phyloP scores from a whole-genome alignment of 495 filamentous ascomycete species.

The Acidomyces sp. region DNA sequence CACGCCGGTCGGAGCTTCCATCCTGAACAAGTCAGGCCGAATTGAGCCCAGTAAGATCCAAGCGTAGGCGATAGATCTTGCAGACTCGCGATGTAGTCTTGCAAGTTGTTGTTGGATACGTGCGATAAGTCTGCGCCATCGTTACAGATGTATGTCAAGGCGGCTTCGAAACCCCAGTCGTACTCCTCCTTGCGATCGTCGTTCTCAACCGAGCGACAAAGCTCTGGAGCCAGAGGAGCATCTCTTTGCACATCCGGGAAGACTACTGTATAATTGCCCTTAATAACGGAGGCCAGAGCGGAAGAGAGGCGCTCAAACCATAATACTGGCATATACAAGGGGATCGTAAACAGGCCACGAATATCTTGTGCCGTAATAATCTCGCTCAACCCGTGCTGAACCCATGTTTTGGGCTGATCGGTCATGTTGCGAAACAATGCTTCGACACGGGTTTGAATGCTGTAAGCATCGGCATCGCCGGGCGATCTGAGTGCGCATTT shows the following conservation, averaged over 20 bases:
- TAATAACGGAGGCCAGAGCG: conserved; percentile 40
- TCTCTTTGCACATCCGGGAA: too few species aligned
- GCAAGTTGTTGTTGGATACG: conserved; percentile 34
- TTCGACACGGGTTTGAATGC: too few species aligned
- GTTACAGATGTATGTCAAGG: conserved; percentile 47
- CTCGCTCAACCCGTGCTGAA: too few species aligned
- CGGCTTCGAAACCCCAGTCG: conserved; percentile 31
- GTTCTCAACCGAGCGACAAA: conserved; percentile 34
- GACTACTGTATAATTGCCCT: conserved; percentile 40
- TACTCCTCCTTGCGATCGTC: neutral
- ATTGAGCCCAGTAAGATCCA: too few species aligned
- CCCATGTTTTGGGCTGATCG: conserved; percentile 18
- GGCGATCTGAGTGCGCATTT: conserved; percentile 29
- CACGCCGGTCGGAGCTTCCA: conserved; percentile 36
- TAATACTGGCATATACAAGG: conserved; percentile 47
- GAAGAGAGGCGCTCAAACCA: conserved; percentile 45
- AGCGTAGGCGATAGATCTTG: too few species aligned
- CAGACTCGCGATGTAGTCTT: too few species aligned
- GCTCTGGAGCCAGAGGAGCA: too few species aligned
- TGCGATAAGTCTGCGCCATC: conserved; percentile 40
- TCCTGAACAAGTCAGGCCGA: too few species aligned
- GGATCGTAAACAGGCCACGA: conserved; percentile 28
- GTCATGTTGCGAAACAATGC: conserved; percentile 35
- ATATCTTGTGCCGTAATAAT: conserved; percentile 26
- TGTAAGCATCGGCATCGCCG: conserved; percentile 30